Evolutionary conservation across 306 rosid species (phyloP).

Genomic region (Acacia melanoxylon): DNA sequence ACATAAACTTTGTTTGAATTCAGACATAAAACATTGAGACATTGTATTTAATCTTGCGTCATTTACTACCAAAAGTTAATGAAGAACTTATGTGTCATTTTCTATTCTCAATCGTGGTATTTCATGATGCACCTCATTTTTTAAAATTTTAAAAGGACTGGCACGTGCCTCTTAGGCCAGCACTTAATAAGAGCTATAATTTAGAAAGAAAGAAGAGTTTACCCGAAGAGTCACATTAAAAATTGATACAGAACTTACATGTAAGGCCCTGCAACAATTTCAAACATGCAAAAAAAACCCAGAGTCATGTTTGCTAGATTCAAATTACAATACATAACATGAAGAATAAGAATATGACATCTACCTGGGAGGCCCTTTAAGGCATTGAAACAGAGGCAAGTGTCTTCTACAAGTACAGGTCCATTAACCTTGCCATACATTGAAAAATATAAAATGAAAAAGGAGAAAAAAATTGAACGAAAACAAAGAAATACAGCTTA

Average conservation of each 20-base stretch:
- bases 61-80: not conserved
- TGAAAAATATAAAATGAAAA: not conserved
- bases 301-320: conserved; percentile 16
- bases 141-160: not conserved
- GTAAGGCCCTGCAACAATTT: conserved; percentile 84
- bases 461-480: not conserved
- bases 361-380: conserved; percentile 96
- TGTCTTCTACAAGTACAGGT: conserved; percentile 95
- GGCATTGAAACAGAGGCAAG: conserved; percentile 97
- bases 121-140: not conserved
- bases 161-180: not conserved
- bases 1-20: not conserved
- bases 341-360: conserved; percentile 21
- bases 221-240: conserved; percentile 37
- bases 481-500: conserved; percentile 4
- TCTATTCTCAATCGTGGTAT: not conserved
- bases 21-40: not conserved
- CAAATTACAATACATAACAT: not conserved
- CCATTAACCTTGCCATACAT: conserved; percentile 72
- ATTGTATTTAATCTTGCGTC: not conserved
- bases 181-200: not conserved
- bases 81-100: not conserved
- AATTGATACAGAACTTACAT: conserved; percentile 67
- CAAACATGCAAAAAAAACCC: conserved; percentile 30
- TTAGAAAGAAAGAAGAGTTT: conserved; percentile 20